These are phyloP conservation scores for Rhodamnia argentea DNA, from an alignment of 345 rosid species.

Conservation along the genomic window DNA sequence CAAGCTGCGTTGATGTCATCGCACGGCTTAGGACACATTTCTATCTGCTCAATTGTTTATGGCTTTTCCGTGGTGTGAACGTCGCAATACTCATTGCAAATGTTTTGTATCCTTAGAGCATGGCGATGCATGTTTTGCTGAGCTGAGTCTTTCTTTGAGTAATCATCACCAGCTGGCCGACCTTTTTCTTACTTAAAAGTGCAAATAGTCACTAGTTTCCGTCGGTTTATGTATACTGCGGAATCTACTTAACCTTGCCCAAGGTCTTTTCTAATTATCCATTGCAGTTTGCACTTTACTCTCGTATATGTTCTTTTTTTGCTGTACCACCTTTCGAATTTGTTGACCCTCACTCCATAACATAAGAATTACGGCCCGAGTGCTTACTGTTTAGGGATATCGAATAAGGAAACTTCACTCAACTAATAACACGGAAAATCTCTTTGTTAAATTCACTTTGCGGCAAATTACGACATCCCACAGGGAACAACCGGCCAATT, in stretches of 20 bases:
- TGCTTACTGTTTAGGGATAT: not conserved
- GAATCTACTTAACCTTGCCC: not conserved
- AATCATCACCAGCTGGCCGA: not conserved
- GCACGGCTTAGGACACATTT: not conserved
- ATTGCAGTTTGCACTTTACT: not conserved
- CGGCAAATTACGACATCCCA: not conserved
- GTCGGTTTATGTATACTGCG: not conserved
- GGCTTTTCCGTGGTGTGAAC: not conserved
- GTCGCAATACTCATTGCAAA: not conserved
- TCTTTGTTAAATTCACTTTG: not conserved
- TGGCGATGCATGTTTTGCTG: not conserved
- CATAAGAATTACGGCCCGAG: not conserved
- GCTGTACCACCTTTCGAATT: not conserved
- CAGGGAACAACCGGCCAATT: not conserved
- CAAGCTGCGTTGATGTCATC: slow-evolving; percentile 17
- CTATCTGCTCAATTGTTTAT: not conserved
- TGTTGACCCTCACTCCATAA: not conserved
- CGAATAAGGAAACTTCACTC: not conserved
- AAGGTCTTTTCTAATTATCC: not conserved
- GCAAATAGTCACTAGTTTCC: not conserved
- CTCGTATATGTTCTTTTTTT: not conserved
- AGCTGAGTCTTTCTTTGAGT: not conserved
- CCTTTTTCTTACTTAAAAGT: not conserved
- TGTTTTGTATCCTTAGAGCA: not conserved
- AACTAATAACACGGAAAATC: not conserved